Conservation (phyloP, 768 basidiomycete genomes). For the Coprinopsis sp. region DNA sequence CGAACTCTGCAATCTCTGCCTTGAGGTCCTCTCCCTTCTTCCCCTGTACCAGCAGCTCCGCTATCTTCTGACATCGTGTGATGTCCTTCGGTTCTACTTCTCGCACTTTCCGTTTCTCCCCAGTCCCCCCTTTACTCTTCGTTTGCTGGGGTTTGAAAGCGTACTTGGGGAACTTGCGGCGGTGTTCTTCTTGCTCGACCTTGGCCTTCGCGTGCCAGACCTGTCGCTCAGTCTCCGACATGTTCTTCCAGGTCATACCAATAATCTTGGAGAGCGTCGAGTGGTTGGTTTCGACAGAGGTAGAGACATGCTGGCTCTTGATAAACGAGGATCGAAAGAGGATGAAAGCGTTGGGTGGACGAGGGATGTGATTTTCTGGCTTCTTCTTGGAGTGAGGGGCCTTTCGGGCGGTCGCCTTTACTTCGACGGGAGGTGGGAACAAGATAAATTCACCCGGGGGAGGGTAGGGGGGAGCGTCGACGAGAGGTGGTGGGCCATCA, state of each 20-base stretch:
- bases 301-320: slow-evolving; percentile 71
- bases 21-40: slow-evolving; percentile 56
- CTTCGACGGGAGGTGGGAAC: slow-evolving; percentile 52
- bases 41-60: slow-evolving; percentile 58
- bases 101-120: slow-evolving; percentile 57
- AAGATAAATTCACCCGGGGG: slow-evolving; percentile 40
- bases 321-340: slow-evolving; percentile 83
- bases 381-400: slow-evolving; percentile 65
- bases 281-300: slow-evolving; percentile 77
- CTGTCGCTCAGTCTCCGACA: slow-evolving; percentile 70
- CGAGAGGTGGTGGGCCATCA: slow-evolving; percentile 26
- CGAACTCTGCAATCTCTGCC: slow-evolving; percentile 56
- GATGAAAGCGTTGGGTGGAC: slow-evolving; percentile 84
- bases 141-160: slow-evolving; percentile 68
- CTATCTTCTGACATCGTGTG: slow-evolving; percentile 64
- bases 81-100: slow-evolving; percentile 65
- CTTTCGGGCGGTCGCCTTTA: slow-evolving; percentile 33
- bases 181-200: slow-evolving; percentile 71
- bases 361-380: slow-evolving; percentile 71
- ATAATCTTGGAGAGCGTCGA: slow-evolving; percentile 83
- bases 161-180: slow-evolving; percentile 73
- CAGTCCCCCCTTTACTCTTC: slow-evolving; percentile 39
- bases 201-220: slow-evolving; percentile 77
- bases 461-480: slow-evolving; percentile 20
- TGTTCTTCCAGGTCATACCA: slow-evolving; percentile 76